Base-by-base conservation (phyloP, 768 basidiomycete genomes). In the Tricholoma hemisulphureum region DNA sequence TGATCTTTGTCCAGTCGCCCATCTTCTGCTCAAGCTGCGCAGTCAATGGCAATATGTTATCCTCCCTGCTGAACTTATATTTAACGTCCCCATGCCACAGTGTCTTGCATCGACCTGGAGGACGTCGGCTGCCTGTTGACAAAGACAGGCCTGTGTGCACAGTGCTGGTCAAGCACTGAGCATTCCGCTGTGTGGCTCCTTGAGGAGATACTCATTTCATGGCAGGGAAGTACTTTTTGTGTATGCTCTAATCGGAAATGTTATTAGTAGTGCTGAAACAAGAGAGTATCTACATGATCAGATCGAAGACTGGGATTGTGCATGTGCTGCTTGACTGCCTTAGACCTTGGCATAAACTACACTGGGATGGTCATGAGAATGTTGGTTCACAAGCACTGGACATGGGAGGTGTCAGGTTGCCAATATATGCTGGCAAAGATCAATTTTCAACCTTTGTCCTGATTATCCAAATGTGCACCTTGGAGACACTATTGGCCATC, bases 41-140 rank as follows among this genome's bases (percentile, higher is more conserved):
- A 5, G 80, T 68, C 16, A 65, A 65, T 29, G 71, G 61, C 9
- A 43, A n/a, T 16, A 21, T 26, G 54, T 70, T 74, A 26, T 21
- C 68, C 16, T 63, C 62, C 18, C 73, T n/a, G n/a, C n/a, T 68
- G 61, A 89, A 81, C 4, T 67, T 60, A 61, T 90, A 90, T 1
- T 88, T 88, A 23, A 87, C 79, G 46, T 77, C 74, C 28, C 78
- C 84, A 63, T 90, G 88, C 83, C 84, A 89, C 26, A 91, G 70
- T 4, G 16, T 53, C 9, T 26, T 32, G 16, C n/a, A 26, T 16
- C 3, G 83, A 76, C 6, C 62, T 61, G 3, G 71, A 67, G 14
- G 62, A 60, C 3, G 63, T 49, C 35, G 56, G 55, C 7, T 57
- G 59, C 6, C 76, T 77, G 61, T 87, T 68, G 20, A 88, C 71